A percentile compares a stretch with the other conserved stretches of the same genome.
Conservation (phyloP, 2,329 filamentous ascomycete genomes). For the Neonectria coccinea region DNA sequence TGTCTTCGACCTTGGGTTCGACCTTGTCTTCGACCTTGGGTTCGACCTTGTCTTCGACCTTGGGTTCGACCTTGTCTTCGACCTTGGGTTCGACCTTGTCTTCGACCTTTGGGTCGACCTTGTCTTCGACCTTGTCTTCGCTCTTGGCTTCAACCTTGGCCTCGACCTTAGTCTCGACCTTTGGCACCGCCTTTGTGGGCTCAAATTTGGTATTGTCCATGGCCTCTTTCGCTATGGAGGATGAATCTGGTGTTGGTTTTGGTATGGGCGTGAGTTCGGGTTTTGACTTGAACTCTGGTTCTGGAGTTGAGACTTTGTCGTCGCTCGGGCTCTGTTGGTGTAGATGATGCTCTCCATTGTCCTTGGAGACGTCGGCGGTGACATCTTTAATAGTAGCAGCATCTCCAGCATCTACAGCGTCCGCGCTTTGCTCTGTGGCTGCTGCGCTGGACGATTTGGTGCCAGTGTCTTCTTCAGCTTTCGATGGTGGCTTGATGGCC, state of each 20-base stretch:
- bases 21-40: background rate
- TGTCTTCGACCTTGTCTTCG: constrained; percentile 17
- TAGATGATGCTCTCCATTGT: constrained; percentile 11
- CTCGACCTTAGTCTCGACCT: background rate
- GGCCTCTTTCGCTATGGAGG: constrained; percentile 7
- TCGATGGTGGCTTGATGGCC: constrained; percentile 29
- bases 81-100: constrained; percentile 13
- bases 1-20: background rate
- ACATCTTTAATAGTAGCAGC: constrained; percentile 28
- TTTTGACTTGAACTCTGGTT: background rate
- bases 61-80: constrained; percentile 20
- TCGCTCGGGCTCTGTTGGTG: constrained; percentile 2
- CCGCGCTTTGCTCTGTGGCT: constrained; percentile 8
- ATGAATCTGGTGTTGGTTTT: constrained; percentile 13
- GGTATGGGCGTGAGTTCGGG: background rate
- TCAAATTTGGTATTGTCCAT: constrained; percentile 23
- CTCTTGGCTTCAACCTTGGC: constrained; percentile 14
- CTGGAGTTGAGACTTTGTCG: background rate
- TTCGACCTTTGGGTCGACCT: background rate
- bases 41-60: background rate
- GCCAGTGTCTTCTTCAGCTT: constrained; percentile 32
- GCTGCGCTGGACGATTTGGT: constrained; percentile 6
- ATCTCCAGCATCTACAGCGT: constrained; percentile 19
- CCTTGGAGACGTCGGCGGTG: constrained; percentile 3
- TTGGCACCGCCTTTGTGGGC: background rate